A percentile compares a stretch with the other conserved stretches of the same genome.
These are phyloP conservation scores for Baudoinia panamericana DNA, from an alignment of 495 filamentous ascomycete species.

Conservation along the genomic window DNA sequence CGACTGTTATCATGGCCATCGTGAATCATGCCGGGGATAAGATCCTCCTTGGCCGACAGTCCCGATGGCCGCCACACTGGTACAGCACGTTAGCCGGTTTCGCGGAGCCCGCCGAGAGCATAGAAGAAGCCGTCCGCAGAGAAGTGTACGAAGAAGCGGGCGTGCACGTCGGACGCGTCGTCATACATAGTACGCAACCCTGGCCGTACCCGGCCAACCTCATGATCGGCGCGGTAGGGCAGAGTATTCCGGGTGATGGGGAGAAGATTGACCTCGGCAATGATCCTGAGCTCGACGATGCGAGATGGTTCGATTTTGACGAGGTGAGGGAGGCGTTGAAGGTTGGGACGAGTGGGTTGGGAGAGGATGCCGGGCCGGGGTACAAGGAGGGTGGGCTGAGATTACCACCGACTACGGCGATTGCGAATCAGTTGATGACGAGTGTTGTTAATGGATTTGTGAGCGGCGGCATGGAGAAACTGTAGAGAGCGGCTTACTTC, in stretches of 20 bases:
- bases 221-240: slow-evolving; percentile 90
- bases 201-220: slow-evolving; percentile 81
- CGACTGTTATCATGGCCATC: slow-evolving; percentile 89
- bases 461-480: slow-evolving; percentile 23
- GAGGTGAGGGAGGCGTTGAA: slow-evolving; percentile 37
- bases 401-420: slow-evolving; percentile 35
- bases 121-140: slow-evolving; percentile 87
- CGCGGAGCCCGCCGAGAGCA: slow-evolving; percentile 83
- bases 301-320: slow-evolving; percentile 67
- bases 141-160: slow-evolving; percentile 96
- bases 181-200: slow-evolving; percentile 86
- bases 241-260: slow-evolving; percentile 56
- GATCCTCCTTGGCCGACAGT: slow-evolving; percentile 72
- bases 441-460: slow-evolving; percentile 30
- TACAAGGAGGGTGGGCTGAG: slow-evolving; percentile 48
- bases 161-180: slow-evolving; percentile 68
- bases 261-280: slow-evolving; percentile 73
- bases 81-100: slow-evolving; percentile 89
- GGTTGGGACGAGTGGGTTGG: slow-evolving; percentile 46
- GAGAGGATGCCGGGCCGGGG: slow-evolving; percentile 46
- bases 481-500: slow-evolving; percentile 12
- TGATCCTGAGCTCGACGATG: slow-evolving; percentile 83
- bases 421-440: slow-evolving; percentile 35
- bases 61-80: slow-evolving; percentile 71
- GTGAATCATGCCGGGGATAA: slow-evolving; percentile 59